Conservation (phyloP, 2,329 filamentous ascomycete genomes). For the Dothideomycetes sp. region DNA sequence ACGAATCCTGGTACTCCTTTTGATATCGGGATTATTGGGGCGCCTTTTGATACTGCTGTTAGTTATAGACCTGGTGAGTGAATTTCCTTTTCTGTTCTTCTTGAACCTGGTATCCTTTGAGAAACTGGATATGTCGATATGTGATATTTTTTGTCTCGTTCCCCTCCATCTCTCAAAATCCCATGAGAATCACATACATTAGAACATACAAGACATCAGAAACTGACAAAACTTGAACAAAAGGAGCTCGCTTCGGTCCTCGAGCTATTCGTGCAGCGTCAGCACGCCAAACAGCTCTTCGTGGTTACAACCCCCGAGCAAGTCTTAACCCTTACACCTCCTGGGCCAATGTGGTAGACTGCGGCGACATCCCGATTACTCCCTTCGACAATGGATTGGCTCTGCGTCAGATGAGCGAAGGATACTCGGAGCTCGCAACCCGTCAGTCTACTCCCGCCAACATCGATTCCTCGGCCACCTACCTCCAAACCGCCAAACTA, state of each 20-base stretch:
- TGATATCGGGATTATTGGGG: constrained; percentile 42
- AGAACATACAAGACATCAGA: background rate
- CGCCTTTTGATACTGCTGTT: constrained; percentile 42
- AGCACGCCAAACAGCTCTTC: constrained; percentile 60
- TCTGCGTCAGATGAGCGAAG: constrained; percentile 72
- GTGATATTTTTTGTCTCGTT: background rate
- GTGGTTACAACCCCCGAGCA: constrained; percentile 75
- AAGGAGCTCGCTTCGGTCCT: constrained; percentile 64
- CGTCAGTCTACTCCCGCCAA: constrained; percentile 29
- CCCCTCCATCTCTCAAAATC: too few species aligned
- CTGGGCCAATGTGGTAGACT: constrained; percentile 75
- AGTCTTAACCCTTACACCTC: constrained; percentile 73
- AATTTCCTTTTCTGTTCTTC: background rate
- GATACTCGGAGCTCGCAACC: constrained; percentile 59
- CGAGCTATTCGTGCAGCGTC: constrained; percentile 79
- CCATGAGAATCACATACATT: background rate
- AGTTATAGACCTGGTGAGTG: constrained; percentile 34
- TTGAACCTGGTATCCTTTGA: background rate
- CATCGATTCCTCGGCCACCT: constrained; percentile 29
- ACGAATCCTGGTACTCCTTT: constrained; percentile 32
- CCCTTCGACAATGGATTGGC: constrained; percentile 81
- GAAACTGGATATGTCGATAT: too few species aligned
- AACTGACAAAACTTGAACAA: background rate
- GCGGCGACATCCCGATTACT: constrained; percentile 80
- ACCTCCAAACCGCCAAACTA: constrained; percentile 37